phyloP scores from a whole-genome alignment of 495 filamentous ascomycete genomes.

The Clavariopsis aquatica region DNA sequence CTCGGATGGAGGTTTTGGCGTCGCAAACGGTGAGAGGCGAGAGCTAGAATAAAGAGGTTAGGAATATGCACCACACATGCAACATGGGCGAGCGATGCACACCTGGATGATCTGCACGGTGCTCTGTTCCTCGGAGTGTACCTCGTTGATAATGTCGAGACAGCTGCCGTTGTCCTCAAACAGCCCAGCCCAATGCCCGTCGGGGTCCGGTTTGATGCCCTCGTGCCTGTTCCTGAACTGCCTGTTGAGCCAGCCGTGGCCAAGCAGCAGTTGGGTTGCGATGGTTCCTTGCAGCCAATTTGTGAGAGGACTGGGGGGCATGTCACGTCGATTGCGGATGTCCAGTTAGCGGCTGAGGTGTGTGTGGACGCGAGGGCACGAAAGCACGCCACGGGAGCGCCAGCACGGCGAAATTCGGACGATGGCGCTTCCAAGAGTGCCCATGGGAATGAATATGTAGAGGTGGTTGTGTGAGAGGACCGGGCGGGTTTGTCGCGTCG shows the following conservation, averaged over 20 bases:
- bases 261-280: background rate
- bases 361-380: background rate
- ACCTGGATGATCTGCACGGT: constrained; percentile 12
- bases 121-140: background rate
- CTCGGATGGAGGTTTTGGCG: constrained; percentile 11
- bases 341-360: background rate
- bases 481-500: no score
- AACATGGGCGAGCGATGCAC: background rate
- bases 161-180: constrained; percentile 35
- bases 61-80: no score
- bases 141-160: constrained; percentile 17
- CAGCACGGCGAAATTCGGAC: no score
- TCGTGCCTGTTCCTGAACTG: constrained; percentile 4
- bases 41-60: background rate
- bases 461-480: no score
- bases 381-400: no score
- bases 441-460: no score
- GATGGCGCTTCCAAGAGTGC: no score
- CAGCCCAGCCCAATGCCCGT: constrained; percentile 12
- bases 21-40: constrained; percentile 22
- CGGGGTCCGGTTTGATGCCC: background rate
- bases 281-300: constrained; percentile 15
- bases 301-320: background rate
- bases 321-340: background rate
- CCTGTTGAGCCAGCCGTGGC: constrained; percentile 6